Evolutionary conservation across 2,329 filamentous ascomycete genomes (phyloP), one percentile per base, ranked within the genome.

Genomic region (Phyllosticta citribraziliensis): DNA sequence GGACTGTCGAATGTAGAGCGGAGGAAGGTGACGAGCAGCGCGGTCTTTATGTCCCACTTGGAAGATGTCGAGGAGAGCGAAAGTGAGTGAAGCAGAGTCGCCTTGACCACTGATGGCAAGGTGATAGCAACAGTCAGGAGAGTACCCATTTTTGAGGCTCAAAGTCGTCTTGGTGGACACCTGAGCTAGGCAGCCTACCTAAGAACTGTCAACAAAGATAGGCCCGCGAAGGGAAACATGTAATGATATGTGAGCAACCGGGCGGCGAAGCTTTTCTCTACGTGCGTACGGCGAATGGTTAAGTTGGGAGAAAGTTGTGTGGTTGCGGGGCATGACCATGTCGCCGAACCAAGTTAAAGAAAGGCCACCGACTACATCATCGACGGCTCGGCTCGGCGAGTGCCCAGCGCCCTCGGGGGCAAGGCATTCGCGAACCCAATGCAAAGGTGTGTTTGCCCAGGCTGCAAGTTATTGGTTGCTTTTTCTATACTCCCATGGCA

Each of bases 11-110:
- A 63, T 67, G 73, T 70, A 52, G 73, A 64, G 20, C 89, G 86
- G n/a, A 96, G 72, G 17, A 94, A 76, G 25, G 84, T 82, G 61
- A 96, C 80, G 0, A 82, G 85, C 60, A 97, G 70, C 61, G 88
- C 87, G 14, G 88, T 93, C 57, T 82, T 82, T 3, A 96, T 76
- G 70, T 96, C 88, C 75, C 93, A 86, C 76, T 94, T 90, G 55
- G 84, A 83, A 4, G 87, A 84, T 8, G 85, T 85, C 35, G 86
- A 80, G 0, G 91, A 91, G 51, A 88, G 74, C 27, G 81, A 82
- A 8, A 96, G 78, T 2, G 85, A 69, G 67, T 91, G 88, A 55
- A 81, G 75, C 12, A 89, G 64, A 2, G 84, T 79, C 1, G 86
- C 82, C 64, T 84, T 84, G n/a, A 82, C 69, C 9, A 89, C 40